phyloP scores from a whole-genome alignment of 345 rosid genomes.

The Eucalyptus tenuipes region DNA sequence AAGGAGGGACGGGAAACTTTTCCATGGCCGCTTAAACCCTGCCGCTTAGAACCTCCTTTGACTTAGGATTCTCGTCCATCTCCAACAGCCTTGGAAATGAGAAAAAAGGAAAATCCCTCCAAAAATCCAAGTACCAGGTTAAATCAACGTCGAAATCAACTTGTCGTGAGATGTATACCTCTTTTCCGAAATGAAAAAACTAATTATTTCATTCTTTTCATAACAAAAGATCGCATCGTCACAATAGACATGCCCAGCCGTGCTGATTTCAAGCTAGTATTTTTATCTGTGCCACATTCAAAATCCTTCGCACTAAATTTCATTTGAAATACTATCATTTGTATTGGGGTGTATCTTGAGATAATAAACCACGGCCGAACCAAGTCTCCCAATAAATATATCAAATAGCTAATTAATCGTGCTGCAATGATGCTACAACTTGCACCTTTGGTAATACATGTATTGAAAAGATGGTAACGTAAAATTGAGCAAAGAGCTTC shows the following conservation, averaged over 20 bases:
- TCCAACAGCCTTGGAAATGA: background rate
- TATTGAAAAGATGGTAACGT: background rate
- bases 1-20: background rate
- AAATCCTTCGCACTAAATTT: background rate
- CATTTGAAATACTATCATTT: background rate
- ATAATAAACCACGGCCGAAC: background rate
- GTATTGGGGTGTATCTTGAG: background rate
- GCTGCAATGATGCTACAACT: background rate
- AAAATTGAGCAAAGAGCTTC: background rate
- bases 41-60: background rate
- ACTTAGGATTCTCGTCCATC: no score
- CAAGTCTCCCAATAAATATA: background rate
- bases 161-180: background rate
- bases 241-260: background rate
- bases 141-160: background rate
- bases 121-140: background rate
- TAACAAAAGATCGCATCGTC: no score
- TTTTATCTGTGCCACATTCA: background rate
- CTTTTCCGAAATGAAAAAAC: background rate
- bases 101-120: background rate
- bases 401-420: no score
- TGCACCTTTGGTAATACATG: background rate
- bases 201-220: background rate
- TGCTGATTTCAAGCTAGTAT: no score
- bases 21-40: background rate